Evolutionary conservation across 2,329 filamentous ascomycete species (phyloP).

Genomic region (Aureobasidium sp.): DNA sequence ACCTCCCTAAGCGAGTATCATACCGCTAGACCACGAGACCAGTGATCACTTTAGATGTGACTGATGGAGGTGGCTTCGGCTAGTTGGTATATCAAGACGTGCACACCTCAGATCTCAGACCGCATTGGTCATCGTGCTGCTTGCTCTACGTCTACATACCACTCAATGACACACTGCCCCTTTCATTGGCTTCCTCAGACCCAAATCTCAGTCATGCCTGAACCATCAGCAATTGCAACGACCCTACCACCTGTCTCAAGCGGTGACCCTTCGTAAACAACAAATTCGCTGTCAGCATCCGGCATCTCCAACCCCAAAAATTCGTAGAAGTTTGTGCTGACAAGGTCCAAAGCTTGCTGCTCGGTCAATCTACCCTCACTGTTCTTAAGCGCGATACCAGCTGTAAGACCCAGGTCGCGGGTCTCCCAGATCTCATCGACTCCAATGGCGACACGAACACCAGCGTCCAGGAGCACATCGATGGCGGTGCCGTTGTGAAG

Average conservation of each 20-base stretch:
- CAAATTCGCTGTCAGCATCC: constrained; percentile 41
- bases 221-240: constrained; percentile 44
- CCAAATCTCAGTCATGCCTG: constrained; percentile 23
- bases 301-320: constrained; percentile 43
- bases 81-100: not conserved
- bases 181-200: not conserved
- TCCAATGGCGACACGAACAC: constrained; percentile 51
- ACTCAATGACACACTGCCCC: no score
- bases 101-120: not conserved
- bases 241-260: constrained; percentile 51
- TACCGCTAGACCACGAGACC: constrained; percentile 16
- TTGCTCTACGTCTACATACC: no score
- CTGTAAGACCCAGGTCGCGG: constrained; percentile 51
- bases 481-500: constrained; percentile 57
- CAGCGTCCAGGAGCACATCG: constrained; percentile 50
- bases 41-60: not conserved
- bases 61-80: not conserved
- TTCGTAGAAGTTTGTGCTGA: constrained; percentile 49
- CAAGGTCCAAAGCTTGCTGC: constrained; percentile 48
- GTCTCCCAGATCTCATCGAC: constrained; percentile 56
- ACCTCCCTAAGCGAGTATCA: constrained; percentile 16
- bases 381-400: constrained; percentile 53
- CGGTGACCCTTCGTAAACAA: constrained; percentile 56
- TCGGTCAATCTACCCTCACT: constrained; percentile 47
- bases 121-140: no score